Evolutionary conservation across 2,329 filamentous ascomycete genomes (phyloP), one percentile per base, ranked within the genome.

Genomic region (Coleophoma eucalyptorum): DNA sequence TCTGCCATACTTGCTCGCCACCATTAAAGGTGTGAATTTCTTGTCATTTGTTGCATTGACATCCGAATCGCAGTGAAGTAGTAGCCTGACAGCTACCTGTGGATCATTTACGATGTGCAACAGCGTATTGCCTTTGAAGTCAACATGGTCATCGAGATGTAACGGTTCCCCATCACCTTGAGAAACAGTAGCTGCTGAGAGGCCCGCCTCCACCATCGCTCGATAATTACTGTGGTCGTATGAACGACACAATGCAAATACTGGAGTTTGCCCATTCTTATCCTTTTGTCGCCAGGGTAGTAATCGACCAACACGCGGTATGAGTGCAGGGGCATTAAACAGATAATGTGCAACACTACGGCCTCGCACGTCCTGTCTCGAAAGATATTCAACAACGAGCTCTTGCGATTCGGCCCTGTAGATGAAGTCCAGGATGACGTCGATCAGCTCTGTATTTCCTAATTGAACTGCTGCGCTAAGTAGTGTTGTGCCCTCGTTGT

Each of bases 1-100:
- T 55, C 94, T 83, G 33, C 94, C 94, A 65, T 97, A 99, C 68
- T 99, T 99, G 78, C 93, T 97, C 7, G 93, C 93, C 55, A 99
- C 88, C 94, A 99, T 99, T 50, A 99, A 76, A 2, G 94, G 86
- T 0, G 95, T 99, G 65, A 99, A 97, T 44, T 83, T 87, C 71
- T 90, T 96, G 61, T 97, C 92, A 64, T 99, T 99, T 8, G 86
- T 88, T 8, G 93, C 92, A 69, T 99, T 99, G 50, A 93, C 89
- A 64, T 99, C 91, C n/a, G 91, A 87, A 59, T 99, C 94, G 69
- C 92, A 96, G 53, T 86, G 81, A 50, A 88, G 80, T 34, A 99
- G 74, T 38, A 97, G 87, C 53, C 82, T 81, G 49, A 84, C 65
- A 2, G 90, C 89, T 44, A 97, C 77, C 50, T 84, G 79, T 8